phyloP scores from a whole-genome alignment of 495 filamentous ascomycete species.

The Neurospora tetrasperma region DNA sequence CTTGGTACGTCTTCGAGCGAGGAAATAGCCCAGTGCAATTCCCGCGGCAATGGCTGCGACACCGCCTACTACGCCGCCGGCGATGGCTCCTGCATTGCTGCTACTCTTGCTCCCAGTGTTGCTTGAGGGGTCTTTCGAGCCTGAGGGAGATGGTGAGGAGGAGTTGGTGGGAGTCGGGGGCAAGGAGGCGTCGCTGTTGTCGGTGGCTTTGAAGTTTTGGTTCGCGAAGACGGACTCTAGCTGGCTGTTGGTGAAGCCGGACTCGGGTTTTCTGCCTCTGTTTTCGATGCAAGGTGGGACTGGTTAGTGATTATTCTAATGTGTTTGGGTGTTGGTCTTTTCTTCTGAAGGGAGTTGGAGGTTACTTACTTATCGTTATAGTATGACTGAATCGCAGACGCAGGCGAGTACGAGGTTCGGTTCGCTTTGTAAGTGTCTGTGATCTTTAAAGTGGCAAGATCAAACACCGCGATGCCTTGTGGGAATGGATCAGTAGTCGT shows the following conservation, averaged over 20 bases:
- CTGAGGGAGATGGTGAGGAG: neutral
- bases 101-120: neutral
- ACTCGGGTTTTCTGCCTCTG: neutral
- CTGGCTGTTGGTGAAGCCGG: neutral
- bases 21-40: neutral
- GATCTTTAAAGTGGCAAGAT: slow-evolving; percentile 9
- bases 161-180: neutral
- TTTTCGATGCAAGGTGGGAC: neutral
- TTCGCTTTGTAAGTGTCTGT: slow-evolving; percentile 4
- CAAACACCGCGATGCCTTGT: slow-evolving; percentile 14
- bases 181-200: neutral
- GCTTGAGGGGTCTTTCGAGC: neutral
- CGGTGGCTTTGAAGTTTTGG: neutral
- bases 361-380: slow-evolving; percentile 12
- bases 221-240: neutral
- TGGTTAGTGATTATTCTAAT: neutral
- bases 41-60: neutral
- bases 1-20: neutral
- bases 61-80: slow-evolving; percentile 13
- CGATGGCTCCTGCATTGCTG: slow-evolving; percentile 1
- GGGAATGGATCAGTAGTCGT: slow-evolving; percentile 13
- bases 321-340: neutral
- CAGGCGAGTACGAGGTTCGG: slow-evolving; percentile 1
- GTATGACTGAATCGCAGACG: slow-evolving; percentile 4
- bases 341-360: neutral